Conservation (phyloP, 2,329 filamentous ascomycete genomes). For the Diaporthe velutina region DNA sequence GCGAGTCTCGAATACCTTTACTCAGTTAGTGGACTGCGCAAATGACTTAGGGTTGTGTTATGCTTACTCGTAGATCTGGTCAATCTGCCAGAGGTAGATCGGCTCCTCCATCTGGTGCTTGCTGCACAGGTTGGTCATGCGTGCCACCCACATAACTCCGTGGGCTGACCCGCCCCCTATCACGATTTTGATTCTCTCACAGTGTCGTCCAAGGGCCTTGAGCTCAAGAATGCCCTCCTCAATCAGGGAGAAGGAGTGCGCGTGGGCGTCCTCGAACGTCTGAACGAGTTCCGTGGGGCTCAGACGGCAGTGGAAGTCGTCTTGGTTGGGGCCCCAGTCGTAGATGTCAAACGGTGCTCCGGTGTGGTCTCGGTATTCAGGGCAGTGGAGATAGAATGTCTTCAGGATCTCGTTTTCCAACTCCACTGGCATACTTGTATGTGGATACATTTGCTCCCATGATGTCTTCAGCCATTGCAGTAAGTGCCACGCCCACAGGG, state of each 20-base stretch:
- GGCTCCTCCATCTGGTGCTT: not conserved
- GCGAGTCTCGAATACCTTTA: not conserved
- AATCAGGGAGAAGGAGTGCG: not conserved
- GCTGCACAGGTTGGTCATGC: not conserved
- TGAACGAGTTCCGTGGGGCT: not conserved
- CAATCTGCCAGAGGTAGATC: not conserved
- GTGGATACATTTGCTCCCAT: accelerated
- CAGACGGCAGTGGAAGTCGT: accelerated
- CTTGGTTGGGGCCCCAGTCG: not conserved
- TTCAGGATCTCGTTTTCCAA: not conserved
- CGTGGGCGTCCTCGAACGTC: not conserved
- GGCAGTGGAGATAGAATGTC: not conserved
- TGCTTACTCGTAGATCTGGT: not conserved
- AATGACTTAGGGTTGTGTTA: no score
- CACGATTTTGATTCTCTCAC: not conserved
- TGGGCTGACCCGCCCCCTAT: not conserved
- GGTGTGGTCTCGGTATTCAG: not conserved
- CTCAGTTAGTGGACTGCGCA: accelerated
- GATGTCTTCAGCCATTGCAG: accelerated
- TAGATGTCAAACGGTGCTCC: not conserved
- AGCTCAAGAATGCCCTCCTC: not conserved
- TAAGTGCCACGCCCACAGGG: not conserved
- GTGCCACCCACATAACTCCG: not conserved
- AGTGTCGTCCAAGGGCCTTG: not conserved
- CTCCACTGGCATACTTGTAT: not conserved